Conservation (phyloP, 805 yeast species). For the Metschnikowia gelsemii region DNA sequence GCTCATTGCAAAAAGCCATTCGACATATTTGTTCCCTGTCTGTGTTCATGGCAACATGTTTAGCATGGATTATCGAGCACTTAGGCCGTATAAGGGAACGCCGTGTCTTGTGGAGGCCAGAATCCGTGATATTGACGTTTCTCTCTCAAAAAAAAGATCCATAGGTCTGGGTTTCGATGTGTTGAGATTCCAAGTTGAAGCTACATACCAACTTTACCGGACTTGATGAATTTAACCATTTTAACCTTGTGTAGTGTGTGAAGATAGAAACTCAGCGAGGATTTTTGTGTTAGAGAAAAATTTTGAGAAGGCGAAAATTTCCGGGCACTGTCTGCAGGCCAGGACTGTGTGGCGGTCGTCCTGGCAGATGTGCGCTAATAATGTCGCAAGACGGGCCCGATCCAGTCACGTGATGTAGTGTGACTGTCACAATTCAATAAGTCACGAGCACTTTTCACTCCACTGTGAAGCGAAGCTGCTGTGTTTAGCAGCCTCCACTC, state of each 20-base stretch:
- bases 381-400: conserved; percentile 5
- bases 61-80: too few relatives aligned
- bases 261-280: conserved; percentile 19
- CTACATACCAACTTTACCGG: conserved; percentile 98
- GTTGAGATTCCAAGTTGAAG: conserved; percentile 2
- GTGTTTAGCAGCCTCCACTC: too few relatives aligned
- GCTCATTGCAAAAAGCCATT: too few relatives aligned
- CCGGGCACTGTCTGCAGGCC: conserved; percentile 20
- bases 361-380: conserved; percentile 6
- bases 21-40: too few relatives aligned
- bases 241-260: conserved; percentile 33
- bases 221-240: conserved; percentile 99
- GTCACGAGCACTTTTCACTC: too few relatives aligned
- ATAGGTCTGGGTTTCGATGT: background rate
- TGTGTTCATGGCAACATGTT: too few relatives aligned
- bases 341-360: conserved; percentile 14
- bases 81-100: too few relatives aligned
- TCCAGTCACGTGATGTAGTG: conserved; percentile 11
- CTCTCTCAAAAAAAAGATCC: background rate
- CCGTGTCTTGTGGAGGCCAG: too few relatives aligned
- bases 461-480: too few relatives aligned
- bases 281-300: conserved; percentile 16
- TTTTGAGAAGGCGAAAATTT: conserved; percentile 27
- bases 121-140: too few relatives aligned
- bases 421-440: conserved; percentile 14